Conservation (phyloP, 192 early-diverging fungal species). For the Gryganskiella cystojenkinii region DNA sequence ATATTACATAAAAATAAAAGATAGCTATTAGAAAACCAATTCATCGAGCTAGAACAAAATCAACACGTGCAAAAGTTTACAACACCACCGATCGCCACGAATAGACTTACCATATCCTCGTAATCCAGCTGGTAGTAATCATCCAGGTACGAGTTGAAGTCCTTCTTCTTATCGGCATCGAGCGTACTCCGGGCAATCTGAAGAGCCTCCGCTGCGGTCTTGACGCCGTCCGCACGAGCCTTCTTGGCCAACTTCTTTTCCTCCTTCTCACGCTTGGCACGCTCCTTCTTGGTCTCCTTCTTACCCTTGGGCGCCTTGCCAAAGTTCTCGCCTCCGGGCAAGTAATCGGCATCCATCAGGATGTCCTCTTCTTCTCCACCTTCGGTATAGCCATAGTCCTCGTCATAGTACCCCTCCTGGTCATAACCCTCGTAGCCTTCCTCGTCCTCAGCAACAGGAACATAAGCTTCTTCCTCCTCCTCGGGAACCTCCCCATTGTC, state of each 20-base stretch:
- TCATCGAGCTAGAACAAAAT: too few species aligned
- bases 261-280: conserved; percentile 52
- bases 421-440: conserved; percentile 37
- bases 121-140: conserved; percentile 93
- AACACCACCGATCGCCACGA: too few species aligned
- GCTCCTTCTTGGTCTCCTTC: conserved; percentile 56
- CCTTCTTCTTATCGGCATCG: conserved; percentile 54
- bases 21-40: not conserved
- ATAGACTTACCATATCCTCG: conserved; percentile 84
- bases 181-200: conserved; percentile 27
- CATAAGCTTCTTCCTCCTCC: conserved; percentile 39
- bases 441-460: conserved; percentile 29
- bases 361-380: conserved; percentile 74
- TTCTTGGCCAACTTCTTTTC: conserved; percentile 38
- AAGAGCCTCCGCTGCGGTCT: conserved; percentile 27
- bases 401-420: conserved; percentile 49
- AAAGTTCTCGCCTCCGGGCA: conserved; percentile 76
- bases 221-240: conserved; percentile 34
- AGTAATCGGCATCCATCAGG: conserved; percentile 93
- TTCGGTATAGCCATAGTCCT: conserved; percentile 45
- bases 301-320: conserved; percentile 46
- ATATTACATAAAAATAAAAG: conserved; percentile 17
- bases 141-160: conserved; percentile 80
- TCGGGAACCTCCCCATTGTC: conserved; percentile 16
- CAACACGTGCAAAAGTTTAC: too few species aligned